Evolutionary conservation across 2,329 filamentous ascomycete genomes (phyloP), one percentile per base, ranked within the genome.

Genomic region (Pseudogymnoascus sp.): DNA sequence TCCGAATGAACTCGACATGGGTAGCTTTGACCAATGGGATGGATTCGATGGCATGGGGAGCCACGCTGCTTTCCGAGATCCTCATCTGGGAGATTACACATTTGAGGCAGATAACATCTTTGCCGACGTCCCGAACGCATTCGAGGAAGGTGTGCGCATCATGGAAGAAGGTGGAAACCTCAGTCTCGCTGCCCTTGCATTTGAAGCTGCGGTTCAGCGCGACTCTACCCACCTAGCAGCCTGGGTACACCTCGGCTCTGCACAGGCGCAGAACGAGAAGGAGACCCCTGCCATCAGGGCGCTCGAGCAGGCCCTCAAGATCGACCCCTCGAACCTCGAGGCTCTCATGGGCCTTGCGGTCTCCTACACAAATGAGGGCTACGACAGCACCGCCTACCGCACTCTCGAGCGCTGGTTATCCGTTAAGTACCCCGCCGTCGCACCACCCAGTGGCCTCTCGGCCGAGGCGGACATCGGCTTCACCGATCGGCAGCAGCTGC

Each of bases 251-350:
- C 84, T 99, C 33, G 95, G 95, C 62, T 88, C 89, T 62, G 90
- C 93, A 17, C 95, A 99, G 77, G 95, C 95, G 19, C 95, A 99
- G 75, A 99, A 99, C 75, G 95, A 99, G 76, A 99, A 99, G 78
- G 95, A 99, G 76, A 89, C 91, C 7, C 93, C 95, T 0, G 95
- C 95, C 2, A 97, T 99, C 68, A 88, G 95, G 35, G 95, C 95
- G 2, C 81, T 97, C 65, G 93, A 97, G 76, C 90, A 95, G 74
- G 92, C 93, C 0, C 78, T 97, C 67, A 93, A 93, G 75, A 81
- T 95, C 29, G 93, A 97, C 70, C 88, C 92, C 0, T 88, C 86
- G 71, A 97, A 96, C 73, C 83, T 96, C 19, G 85, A 90, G 65
- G 93, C 93, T 0, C 82, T 99, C 53, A 97, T 99, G 93, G 93